Percentiles rank a stretch among this genome's conserved stretches.
These are phyloP conservation scores for Lachancea lanzarotensis DNA, from an alignment of 805 yeast species.

Conservation along the genomic window DNA sequence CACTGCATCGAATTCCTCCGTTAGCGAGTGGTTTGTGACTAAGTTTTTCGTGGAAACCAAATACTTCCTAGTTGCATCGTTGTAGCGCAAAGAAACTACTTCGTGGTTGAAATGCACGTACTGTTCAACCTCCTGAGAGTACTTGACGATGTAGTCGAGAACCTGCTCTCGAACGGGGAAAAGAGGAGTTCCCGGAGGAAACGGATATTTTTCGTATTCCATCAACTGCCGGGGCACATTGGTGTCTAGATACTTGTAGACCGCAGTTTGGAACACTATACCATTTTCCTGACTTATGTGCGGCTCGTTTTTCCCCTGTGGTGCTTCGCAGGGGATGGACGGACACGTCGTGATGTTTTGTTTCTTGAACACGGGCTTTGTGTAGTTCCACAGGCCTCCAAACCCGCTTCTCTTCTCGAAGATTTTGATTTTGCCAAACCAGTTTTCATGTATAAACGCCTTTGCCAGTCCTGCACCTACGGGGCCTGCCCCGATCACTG, in stretches of 20 bases:
- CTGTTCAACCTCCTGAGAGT: slow-evolving; percentile 39
- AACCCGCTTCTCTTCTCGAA: slow-evolving; percentile 48
- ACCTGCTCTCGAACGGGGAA: slow-evolving; percentile 59
- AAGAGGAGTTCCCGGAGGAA: slow-evolving; percentile 39
- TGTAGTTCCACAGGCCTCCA: slow-evolving; percentile 75
- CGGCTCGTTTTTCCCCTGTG: slow-evolving; percentile 12
- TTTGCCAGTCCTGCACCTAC: slow-evolving; percentile 57
- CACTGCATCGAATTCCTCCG: slow-evolving; percentile 47
- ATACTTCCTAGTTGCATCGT: slow-evolving; percentile 35
- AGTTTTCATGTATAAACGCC: slow-evolving; percentile 47
- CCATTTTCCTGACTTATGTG: slow-evolving; percentile 11
- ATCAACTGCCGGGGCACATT: slow-evolving; percentile 57
- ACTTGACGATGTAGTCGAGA: slow-evolving; percentile 46
- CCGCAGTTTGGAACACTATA: slow-evolving; percentile 44
- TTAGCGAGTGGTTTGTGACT: slow-evolving; percentile 11
- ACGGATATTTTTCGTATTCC: slow-evolving; percentile 50
- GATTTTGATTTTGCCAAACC: slow-evolving; percentile 42
- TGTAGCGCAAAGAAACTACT: slow-evolving; percentile 37
- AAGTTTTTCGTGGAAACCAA: slow-evolving; percentile 35
- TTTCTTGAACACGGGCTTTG: slow-evolving; percentile 21
- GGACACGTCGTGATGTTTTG: slow-evolving; percentile 10
- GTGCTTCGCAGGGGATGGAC: slow-evolving; percentile 29
- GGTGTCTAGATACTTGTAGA: slow-evolving; percentile 57
- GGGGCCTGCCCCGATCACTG: slow-evolving; percentile 71
- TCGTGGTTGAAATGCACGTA: slow-evolving; percentile 42